These are phyloP conservation scores for Solanum tarijense DNA, from an alignment of 257 asterid species.

Conservation along the genomic window DNA sequence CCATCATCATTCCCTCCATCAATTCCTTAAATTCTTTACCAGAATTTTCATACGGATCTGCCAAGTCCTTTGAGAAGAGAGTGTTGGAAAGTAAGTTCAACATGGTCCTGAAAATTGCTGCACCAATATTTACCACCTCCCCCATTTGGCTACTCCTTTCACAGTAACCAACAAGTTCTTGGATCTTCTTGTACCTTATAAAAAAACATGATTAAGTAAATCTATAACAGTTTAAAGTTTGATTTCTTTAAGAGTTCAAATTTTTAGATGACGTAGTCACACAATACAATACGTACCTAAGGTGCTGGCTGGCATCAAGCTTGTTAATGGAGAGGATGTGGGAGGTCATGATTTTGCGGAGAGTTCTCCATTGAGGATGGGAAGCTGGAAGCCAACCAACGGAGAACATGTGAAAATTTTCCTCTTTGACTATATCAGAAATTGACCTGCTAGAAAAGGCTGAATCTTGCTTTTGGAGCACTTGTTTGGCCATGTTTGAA, in stretches of 20 bases:
- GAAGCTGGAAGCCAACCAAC: slow-evolving; percentile 65
- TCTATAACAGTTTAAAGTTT: too few species aligned
- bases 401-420: slow-evolving; percentile 48
- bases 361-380: slow-evolving; percentile 42
- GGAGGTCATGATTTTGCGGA: slow-evolving; percentile 49
- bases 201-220: too few species aligned
- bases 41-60: slow-evolving; percentile 26
- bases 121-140: slow-evolving; percentile 15
- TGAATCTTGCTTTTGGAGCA: slow-evolving; percentile 63
- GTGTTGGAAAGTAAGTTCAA: slow-evolving; percentile 42
- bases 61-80: slow-evolving; percentile 43
- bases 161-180: slow-evolving; percentile 23
- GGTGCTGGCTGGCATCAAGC: slow-evolving; percentile 54
- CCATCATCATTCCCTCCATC: slow-evolving; percentile 21
- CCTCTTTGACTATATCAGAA: slow-evolving; percentile 47
- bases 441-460: slow-evolving; percentile 45
- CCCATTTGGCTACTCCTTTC: slow-evolving; percentile 20
- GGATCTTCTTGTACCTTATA: slow-evolving; percentile 11
- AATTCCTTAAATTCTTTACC: slow-evolving; percentile 29
- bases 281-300: slow-evolving; percentile 12
- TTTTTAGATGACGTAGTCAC: too few species aligned
- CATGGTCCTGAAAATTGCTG: slow-evolving; percentile 13
- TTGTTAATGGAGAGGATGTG: slow-evolving; percentile 50
- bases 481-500: slow-evolving; percentile 47
- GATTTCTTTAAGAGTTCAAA: not conserved